Percentiles rank a stretch among this genome's conserved stretches.
Evolutionary conservation across 805 yeast species (phyloP).

Genomic region (Barnettozyma populi): DNA sequence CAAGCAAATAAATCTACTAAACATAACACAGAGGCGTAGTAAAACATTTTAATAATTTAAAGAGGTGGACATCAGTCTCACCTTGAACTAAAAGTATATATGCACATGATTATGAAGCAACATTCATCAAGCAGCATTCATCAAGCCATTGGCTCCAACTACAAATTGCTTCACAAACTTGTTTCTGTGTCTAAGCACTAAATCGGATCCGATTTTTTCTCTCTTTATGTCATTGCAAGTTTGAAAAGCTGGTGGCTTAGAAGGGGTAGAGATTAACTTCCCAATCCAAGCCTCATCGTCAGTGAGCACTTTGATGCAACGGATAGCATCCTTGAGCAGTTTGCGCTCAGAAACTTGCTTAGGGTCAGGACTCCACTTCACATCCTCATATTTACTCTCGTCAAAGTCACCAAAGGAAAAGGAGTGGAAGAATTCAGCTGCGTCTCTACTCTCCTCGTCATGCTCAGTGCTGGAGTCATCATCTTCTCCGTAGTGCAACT

Average conservation of each 20-base stretch:
- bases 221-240: slow-evolving; percentile 5
- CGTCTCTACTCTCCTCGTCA: slow-evolving; percentile 14
- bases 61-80: background rate
- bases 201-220: background rate
- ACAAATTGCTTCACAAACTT: slow-evolving; percentile 8
- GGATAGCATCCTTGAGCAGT: slow-evolving; percentile 44
- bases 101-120: background rate
- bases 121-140: slow-evolving; percentile 3
- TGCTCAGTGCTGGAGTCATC: slow-evolving; percentile 14
- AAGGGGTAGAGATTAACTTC: slow-evolving; percentile 31
- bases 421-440: background rate
- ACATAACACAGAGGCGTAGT: background rate
- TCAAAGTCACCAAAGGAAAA: slow-evolving; percentile 3
- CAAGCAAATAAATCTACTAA: too few relatives aligned
- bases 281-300: slow-evolving; percentile 51
- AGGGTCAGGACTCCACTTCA: slow-evolving; percentile 44
- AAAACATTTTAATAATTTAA: background rate
- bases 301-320: slow-evolving; percentile 51
- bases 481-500: slow-evolving; percentile 9
- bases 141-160: slow-evolving; percentile 11
- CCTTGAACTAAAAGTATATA: background rate
- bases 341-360: slow-evolving; percentile 34
- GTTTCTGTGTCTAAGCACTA: slow-evolving; percentile 4
- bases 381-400: slow-evolving; percentile 16
- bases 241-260: slow-evolving; percentile 8